These are phyloP conservation scores for Mortierella sp. DNA, from an alignment of 371 early-diverging fungal genomes.

Conservation along the genomic window DNA sequence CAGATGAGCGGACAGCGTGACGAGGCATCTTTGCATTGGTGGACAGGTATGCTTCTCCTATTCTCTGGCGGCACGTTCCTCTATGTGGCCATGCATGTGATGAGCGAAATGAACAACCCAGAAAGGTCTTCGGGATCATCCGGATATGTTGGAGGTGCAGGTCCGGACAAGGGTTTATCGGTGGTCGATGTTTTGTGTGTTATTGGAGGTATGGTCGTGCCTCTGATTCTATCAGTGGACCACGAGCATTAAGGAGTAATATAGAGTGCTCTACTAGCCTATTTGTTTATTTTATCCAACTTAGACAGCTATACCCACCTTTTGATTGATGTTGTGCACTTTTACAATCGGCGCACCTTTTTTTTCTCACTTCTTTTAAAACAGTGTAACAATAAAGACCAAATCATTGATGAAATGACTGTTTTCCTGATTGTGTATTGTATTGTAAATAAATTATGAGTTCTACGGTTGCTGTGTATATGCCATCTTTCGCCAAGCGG, in stretches of 20 bases:
- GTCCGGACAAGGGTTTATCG: slow-evolving; percentile 45
- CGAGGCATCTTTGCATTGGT: slow-evolving; percentile 68
- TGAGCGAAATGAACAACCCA: slow-evolving; percentile 53
- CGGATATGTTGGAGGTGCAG: slow-evolving; percentile 48
- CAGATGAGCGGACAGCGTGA: slow-evolving; percentile 47
- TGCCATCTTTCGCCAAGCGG: background rate
- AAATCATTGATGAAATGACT: background rate
- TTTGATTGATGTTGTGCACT: background rate
- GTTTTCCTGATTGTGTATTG: slow-evolving; percentile 1
- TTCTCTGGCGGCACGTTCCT: slow-evolving; percentile 93
- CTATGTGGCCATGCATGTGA: slow-evolving; percentile 86
- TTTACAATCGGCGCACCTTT: background rate
- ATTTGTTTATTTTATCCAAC: background rate
- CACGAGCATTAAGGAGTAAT: slow-evolving; percentile 43
- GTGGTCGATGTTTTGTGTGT: slow-evolving; percentile 47
- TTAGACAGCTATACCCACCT: slow-evolving; percentile 26
- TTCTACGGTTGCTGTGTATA: background rate
- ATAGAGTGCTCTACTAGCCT: slow-evolving; percentile 3
- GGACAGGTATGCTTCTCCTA: slow-evolving; percentile 87
- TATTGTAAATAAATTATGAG: background rate
- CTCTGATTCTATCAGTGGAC: slow-evolving; percentile 49
- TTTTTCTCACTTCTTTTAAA: background rate
- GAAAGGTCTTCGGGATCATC: slow-evolving; percentile 24
- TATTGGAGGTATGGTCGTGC: slow-evolving; percentile 54
- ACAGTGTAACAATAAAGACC: background rate